Percentiles rank a stretch among this genome's conserved stretches.
Evolutionary conservation across 331 rosid genomes (phyloP).

Genomic region (Spiraea crenata): DNA sequence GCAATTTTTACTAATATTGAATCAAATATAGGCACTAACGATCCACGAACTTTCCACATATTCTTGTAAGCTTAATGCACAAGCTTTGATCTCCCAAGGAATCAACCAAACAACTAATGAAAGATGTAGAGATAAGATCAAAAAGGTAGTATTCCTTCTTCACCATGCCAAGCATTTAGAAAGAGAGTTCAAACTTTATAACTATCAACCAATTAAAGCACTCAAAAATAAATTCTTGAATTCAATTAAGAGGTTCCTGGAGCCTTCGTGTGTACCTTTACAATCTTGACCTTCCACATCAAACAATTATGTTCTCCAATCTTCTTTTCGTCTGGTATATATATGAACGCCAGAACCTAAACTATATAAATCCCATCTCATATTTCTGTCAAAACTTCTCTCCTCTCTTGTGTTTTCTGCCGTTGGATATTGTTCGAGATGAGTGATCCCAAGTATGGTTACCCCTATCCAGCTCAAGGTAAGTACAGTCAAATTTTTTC

Average conservation of each 20-base stretch:
- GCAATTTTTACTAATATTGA: too few species aligned
- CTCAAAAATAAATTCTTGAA: too few species aligned
- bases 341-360: not conserved
- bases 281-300: too few species aligned
- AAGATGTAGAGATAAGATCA: not conserved
- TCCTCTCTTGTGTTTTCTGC: constrained; percentile 3
- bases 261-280: not conserved
- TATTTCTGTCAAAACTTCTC: not conserved
- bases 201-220: not conserved
- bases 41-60: not conserved
- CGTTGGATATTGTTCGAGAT: constrained; percentile 28
- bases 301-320: constrained; percentile 4
- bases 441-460: constrained; percentile 59
- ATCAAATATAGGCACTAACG: not conserved
- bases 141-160: not conserved
- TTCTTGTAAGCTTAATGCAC: not conserved
- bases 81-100: not conserved
- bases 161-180: not conserved
- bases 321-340: not conserved
- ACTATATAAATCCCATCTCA: not conserved
- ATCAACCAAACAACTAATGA: not conserved
- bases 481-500: not conserved
- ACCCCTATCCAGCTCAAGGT: constrained; percentile 69
- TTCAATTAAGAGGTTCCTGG: not conserved
- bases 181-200: not conserved